phyloP scores from a whole-genome alignment of 2,329 filamentous ascomycete species.

The Helotiales sp. region DNA sequence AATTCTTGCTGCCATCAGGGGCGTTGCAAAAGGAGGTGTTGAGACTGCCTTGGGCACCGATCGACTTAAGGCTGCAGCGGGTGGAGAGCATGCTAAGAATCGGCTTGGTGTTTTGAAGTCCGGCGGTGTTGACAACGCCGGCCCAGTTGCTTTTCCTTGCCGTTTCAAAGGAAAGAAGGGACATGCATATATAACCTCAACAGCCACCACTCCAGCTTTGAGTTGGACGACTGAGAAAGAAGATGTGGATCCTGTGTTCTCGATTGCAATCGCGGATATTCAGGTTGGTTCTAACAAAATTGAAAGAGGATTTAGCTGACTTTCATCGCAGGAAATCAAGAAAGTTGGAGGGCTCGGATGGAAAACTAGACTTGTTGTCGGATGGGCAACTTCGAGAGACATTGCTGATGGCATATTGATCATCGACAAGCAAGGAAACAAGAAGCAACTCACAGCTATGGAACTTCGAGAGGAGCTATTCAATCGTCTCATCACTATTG shows the following conservation, averaged over 20 bases:
- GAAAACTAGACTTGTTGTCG: constrained; percentile 83
- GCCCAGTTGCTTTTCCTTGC: constrained; percentile 78
- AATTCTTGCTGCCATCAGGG: constrained; percentile 67
- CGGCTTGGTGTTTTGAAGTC: constrained; percentile 70
- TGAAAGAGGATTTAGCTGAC: background rate
- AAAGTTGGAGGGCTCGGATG: constrained; percentile 83
- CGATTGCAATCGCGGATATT: constrained; percentile 72
- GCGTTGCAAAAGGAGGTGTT: constrained; percentile 65
- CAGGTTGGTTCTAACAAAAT: constrained; percentile 31
- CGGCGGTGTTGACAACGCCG: constrained; percentile 54
- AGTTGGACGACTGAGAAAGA: constrained; percentile 50
- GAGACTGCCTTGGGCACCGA: constrained; percentile 74
- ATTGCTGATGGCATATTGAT: constrained; percentile 71
- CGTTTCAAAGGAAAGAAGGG: constrained; percentile 74
- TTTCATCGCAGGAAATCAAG: constrained; percentile 60
- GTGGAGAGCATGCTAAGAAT: constrained; percentile 67
- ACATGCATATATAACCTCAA: constrained; percentile 70
- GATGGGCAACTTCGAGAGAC: constrained; percentile 76
- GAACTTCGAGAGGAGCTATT: constrained; percentile 77
- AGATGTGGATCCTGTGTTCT: constrained; percentile 67
- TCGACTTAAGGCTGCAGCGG: constrained; percentile 64
- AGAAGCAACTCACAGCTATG: constrained; percentile 71
- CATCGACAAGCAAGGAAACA: constrained; percentile 51
- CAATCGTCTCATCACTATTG: constrained; percentile 77
- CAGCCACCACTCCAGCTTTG: constrained; percentile 70